Base-by-base conservation (phyloP, 192 early-diverging fungal species). In the Linnemannia elongata region DNA sequence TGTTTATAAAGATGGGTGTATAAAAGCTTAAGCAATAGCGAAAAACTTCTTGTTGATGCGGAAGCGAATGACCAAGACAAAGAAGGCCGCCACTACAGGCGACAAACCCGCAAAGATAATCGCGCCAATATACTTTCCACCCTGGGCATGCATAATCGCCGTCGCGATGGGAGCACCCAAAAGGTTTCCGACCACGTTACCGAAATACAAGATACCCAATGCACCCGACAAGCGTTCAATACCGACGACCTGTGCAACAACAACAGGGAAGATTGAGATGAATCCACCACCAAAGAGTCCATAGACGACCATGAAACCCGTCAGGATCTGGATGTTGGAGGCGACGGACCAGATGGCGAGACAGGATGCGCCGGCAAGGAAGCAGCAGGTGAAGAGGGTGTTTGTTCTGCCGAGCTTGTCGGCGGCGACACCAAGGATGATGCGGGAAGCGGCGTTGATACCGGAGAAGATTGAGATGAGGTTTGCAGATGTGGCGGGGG, bases 211-310 rank as follows among this genome's bases (percentile, higher is more conserved):
- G 72, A 90, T 80, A 33, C 91, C 90, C 30, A 92, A 82, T 4
- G 82, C 91, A 18, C 70, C 38, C 20, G 87, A 85, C 30, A 92
- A 69, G 15, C 90, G 88, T 44, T 88, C 80, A n/a, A 90, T 79
- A 71, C 92, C 92, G 0, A 93, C 92, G 22, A 93, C 82, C 45
- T 93, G 90, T 0, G 92, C 92, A 0, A 84, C 83, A 35, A 89
- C 81, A 1, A 90, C 88, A 18, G 92, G 89, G 24, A 89, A 85
- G 20, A 93, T 80, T 33, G 88, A 88, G 17, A 92, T 88, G 68
- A 90, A 92, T 30, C 86, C 91, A 69, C 90, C 90, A 35, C 90
- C 90, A 75, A 89, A 89, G 30, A 91, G 71, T 47, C 91, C 91
- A 74, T 89, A 92, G 18, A 83, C 63, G 4, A 88, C 80, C 69